Percentiles rank a stretch among this genome's conserved stretches.
phyloP scores from a whole-genome alignment of 2,329 filamentous ascomycete species.

The Hypoxylon rubiginosum region DNA sequence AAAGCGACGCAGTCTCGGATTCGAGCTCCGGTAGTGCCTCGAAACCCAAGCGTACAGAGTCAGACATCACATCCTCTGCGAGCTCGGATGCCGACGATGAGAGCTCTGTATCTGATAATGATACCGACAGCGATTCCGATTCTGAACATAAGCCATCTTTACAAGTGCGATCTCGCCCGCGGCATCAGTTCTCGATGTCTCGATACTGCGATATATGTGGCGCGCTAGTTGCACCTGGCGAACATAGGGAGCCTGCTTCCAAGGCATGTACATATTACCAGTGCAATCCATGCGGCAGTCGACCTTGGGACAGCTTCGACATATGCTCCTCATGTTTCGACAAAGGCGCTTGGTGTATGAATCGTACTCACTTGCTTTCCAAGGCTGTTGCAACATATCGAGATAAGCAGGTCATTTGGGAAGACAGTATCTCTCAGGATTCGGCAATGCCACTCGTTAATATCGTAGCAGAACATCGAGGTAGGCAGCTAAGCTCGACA shows the following conservation, averaged over 20 bases:
- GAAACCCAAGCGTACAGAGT: neutral
- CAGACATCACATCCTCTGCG: neutral
- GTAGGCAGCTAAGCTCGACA: neutral
- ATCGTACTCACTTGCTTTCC: neutral
- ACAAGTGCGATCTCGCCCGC: neutral
- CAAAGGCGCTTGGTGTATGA: neutral
- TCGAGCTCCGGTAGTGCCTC: neutral
- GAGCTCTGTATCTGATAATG: neutral
- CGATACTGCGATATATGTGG: slow-evolving; percentile 1
- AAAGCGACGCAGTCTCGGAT: neutral
- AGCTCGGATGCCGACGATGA: neutral
- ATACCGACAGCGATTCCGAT: neutral
- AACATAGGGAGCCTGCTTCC: neutral
- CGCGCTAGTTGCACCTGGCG: neutral
- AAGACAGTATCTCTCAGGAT: neutral
- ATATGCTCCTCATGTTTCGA: neutral
- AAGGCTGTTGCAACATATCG: neutral
- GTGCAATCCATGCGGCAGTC: neutral
- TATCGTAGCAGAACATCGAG: neutral
- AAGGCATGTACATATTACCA: neutral
- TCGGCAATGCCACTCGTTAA: neutral
- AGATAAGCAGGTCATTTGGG: neutral
- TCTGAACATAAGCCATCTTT: neutral
- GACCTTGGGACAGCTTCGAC: neutral
- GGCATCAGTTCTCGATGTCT: neutral